Evolutionary conservation across 306 rosid genomes (phyloP).

Genomic region (Nissolia schottii): DNA sequence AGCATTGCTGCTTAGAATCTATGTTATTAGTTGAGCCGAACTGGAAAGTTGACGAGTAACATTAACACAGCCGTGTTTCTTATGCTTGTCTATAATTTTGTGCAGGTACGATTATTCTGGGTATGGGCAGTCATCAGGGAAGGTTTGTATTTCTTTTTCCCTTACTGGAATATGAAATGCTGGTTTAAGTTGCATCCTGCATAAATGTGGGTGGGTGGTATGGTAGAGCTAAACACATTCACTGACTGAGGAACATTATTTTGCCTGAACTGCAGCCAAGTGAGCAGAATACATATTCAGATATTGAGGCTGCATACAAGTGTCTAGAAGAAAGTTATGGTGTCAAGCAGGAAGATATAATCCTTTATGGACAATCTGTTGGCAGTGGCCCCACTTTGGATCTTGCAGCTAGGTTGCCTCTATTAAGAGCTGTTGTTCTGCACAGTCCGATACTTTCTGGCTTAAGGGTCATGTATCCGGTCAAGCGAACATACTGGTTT

Average conservation of each 20-base stretch:
- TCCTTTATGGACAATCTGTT: constrained; percentile 90
- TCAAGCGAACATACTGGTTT: constrained; percentile 85
- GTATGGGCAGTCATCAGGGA: constrained; percentile 91
- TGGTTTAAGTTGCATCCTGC: neutral
- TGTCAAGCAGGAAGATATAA: constrained; percentile 79
- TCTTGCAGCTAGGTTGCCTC: constrained; percentile 82
- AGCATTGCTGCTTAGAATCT: neutral
- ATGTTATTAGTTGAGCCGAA: constrained; percentile 1
- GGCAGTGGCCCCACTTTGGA: constrained; percentile 97
- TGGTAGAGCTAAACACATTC: constrained; percentile 21
- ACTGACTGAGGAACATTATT: constrained; percentile 19
- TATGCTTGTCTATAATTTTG: constrained; percentile 1
- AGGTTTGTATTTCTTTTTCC: constrained; percentile 64
- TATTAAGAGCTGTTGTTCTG: constrained; percentile 78
- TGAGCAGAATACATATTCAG: constrained; percentile 93
- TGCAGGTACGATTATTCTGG: constrained; percentile 97
- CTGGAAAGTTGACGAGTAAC: neutral
- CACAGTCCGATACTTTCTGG: constrained; percentile 97
- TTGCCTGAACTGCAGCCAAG: constrained; percentile 66
- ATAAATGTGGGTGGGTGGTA: neutral
- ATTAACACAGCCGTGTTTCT: constrained; percentile 7
- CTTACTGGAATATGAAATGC: constrained; percentile 8
- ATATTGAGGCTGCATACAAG: constrained; percentile 87
- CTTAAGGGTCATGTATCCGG: constrained; percentile 94
- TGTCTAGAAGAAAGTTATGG: constrained; percentile 92